phyloP scores from a whole-genome alignment of 73 alveolate species.

The Tetrahymena borealis region DNA sequence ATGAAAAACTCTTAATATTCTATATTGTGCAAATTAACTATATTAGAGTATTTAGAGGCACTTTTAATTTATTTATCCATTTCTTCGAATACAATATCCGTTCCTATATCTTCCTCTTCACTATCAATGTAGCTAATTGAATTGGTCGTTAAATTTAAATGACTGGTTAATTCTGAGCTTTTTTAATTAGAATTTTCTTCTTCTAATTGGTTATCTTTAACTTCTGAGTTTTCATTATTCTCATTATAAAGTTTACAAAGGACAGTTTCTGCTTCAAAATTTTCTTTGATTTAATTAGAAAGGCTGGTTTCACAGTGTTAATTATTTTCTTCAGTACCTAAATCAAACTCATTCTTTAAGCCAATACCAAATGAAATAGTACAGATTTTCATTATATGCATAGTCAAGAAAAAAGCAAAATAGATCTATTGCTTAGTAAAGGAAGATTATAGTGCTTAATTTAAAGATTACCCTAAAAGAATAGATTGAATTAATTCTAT shows the following conservation, averaged over 20 bases:
- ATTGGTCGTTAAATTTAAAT: no score
- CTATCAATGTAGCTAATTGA: neutral
- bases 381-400: neutral
- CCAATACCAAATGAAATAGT: neutral
- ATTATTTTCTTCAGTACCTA: neutral
- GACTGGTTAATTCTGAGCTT: no score
- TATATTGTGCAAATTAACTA: neutral
- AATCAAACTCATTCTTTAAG: neutral
- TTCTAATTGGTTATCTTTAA: no score
- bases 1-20: neutral
- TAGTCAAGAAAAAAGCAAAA: neutral
- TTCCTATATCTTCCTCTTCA: neutral
- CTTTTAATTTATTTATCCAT: neutral
- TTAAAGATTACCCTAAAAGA: neutral
- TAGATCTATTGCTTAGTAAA: neutral
- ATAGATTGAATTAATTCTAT: neutral
- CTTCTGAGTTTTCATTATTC: no score
- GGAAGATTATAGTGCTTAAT: neutral
- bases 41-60: neutral
- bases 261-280: no score
- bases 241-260: no score
- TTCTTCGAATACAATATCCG: neutral
- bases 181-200: no score
- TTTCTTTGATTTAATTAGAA: neutral
- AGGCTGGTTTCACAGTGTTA: neutral